Evolutionary conservation across 768 basidiomycete species (phyloP), one percentile per base, ranked within the genome.

Genomic region (Sarcodon aspratus): DNA sequence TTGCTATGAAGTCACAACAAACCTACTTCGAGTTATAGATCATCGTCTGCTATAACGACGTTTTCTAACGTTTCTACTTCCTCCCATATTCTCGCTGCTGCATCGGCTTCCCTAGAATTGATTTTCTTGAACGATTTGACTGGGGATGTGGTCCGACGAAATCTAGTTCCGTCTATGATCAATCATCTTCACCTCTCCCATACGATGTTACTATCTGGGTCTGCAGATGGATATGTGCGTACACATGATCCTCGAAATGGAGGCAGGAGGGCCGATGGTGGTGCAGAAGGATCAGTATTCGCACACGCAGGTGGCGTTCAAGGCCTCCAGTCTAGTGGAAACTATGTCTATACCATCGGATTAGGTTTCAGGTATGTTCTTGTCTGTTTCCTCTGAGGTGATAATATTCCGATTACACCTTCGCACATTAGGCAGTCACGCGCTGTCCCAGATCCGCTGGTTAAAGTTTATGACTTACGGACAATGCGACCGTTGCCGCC

Each of bases 391-490:
- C 33, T 37, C 7, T n/a, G n/a, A 36, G 32, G 12, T 31, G 21
- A 9, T n/a, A n/a, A 18, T n/a, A 33, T 31, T 17, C 18, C 7
- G 33, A 46, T 38, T 12, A 11, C 37, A 33, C 17, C 10, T 45
- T 47, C 12, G 43, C 32, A 18, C 32, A 47, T 36, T 58, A 96
- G 94, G 63, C 90, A 88, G 64, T 82, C 85, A 7, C 82, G 85
- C 44, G 91, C 94, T 5, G 76, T 85, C 48, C 86, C 89, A 0
- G 95, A 97, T 61, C 89, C 92, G 3, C 71, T 93, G 33, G 90
- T 99, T 54, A 96, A 95, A 66, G 73, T 97, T 10, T 96, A 85
- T 57, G 95, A 99, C 63, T 58, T 90, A 32, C 83, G 95, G 32
- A 88, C 75, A 18, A 78, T 97, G 71, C 76, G 79, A 36, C 73